Percentiles rank a stretch among this genome's conserved stretches.
Conservation (phyloP, 2,329 filamentous ascomycete genomes). For the Rutstroemia sp. region DNA sequence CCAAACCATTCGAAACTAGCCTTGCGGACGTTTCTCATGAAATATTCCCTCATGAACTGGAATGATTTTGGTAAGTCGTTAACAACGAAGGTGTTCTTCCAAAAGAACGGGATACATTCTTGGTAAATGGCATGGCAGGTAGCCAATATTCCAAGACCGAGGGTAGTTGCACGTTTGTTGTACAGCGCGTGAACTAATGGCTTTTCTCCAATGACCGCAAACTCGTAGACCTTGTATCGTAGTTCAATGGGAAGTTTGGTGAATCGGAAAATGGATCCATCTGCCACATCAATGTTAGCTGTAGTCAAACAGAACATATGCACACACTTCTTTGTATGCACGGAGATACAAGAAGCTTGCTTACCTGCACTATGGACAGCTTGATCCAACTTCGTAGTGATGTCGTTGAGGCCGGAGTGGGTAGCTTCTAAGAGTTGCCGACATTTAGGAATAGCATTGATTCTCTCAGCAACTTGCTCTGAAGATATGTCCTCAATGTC, state of each 20-base stretch:
- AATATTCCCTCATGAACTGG: neutral
- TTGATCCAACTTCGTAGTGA: slow-evolving; percentile 9
- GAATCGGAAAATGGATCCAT: slow-evolving; percentile 16
- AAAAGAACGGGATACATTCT: slow-evolving; percentile 16
- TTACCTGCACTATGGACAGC: slow-evolving; percentile 16
- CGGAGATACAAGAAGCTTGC: slow-evolving; percentile 1
- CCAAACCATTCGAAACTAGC: slow-evolving; percentile 13
- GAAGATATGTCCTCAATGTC: slow-evolving; percentile 9
- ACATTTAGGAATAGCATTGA: slow-evolving; percentile 7
- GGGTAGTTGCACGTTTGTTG: neutral
- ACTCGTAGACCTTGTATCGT: slow-evolving; percentile 16
- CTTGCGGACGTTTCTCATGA: slow-evolving; percentile 7
- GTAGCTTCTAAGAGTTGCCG: slow-evolving; percentile 3
- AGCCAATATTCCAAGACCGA: slow-evolving; percentile 12
- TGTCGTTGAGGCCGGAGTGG: slow-evolving; percentile 10
- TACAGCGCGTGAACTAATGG: neutral
- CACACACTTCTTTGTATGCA: no score
- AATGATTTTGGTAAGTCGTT: neutral
- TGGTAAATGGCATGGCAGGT: slow-evolving; percentile 11
- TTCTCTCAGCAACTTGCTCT: slow-evolving; percentile 11
- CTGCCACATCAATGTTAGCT: neutral
- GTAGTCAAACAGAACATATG: no score
- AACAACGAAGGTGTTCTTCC: slow-evolving; percentile 15
- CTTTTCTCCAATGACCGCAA: slow-evolving; percentile 7
- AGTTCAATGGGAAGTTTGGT: slow-evolving; percentile 15